Evolutionary conservation across 2,329 filamentous ascomycete species (phyloP), one percentile per base, ranked within the genome.

Genomic region (Nemania abortiva): DNA sequence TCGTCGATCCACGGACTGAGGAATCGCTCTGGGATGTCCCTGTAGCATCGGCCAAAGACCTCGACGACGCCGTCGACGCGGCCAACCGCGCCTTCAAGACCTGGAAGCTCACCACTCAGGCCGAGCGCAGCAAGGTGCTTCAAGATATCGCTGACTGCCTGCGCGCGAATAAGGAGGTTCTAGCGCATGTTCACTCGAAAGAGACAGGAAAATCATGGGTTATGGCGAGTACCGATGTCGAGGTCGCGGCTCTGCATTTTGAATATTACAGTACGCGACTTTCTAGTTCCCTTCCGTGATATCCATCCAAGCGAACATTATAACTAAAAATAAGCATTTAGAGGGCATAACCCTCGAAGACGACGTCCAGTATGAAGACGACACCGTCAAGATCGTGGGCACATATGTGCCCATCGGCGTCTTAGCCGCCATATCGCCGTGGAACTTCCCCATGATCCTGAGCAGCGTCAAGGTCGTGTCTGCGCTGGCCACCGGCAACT

Each of bases 381-480:
- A 82, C 13, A 80, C 78, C 13, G 72, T 80, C 53, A 78, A 77
- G 31, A 78, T 86, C 71, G 75, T 84, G 20, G 81, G 80, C 2
- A 83, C 81, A 2, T 83, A 84, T 72, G 77, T 77, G 22, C 85
- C 86, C 0, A 79, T 87, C 47, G 86, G 86, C 39, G 81, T 86
- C 4, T 81, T 83, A 1, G 86, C 81, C 13, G 88, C 84, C 66
- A 89, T 90, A 72, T 85, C 86, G 27, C 87, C 88, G 0, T 90
- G 88, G 88, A 90, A 90, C 76, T 90, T 84, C 72, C 84, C 84
- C 1, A 72, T 85, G 31, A 80, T 84, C 64, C 78, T 85, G 1
- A 81, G 82, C 13, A 81, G 83, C 60, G 80, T 85, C 55, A 90
- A 90, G 76, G 80, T 89, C 24, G 81, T 77, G 1, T 80, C 85